Conservation (phyloP, 164 flowering plant species). For the Taxillus chinensis region DNA sequence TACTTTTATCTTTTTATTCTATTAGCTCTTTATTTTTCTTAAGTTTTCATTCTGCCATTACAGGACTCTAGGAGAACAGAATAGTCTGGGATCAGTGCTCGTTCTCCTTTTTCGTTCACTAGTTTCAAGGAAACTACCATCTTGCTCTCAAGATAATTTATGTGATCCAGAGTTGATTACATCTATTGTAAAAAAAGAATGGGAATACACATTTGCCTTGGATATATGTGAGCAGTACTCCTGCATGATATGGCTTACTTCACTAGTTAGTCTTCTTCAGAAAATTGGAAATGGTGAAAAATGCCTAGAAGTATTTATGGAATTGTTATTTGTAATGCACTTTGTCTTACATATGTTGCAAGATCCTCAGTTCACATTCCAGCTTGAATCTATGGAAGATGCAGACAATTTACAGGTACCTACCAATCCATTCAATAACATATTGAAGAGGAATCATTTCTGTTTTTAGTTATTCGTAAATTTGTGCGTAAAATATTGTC, state of each 20-base stretch:
- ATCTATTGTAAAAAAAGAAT: constrained; percentile 25
- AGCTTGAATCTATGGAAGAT: constrained; percentile 47
- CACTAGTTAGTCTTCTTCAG: constrained; percentile 50
- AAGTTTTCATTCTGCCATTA: constrained; percentile 8
- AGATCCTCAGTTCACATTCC: constrained; percentile 61
- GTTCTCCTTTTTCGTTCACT: constrained; percentile 66
- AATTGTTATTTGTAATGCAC: constrained; percentile 36
- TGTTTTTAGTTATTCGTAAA: no score
- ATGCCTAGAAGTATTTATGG: constrained; percentile 21
- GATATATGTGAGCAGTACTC: constrained; percentile 72
- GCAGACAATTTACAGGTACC: constrained; percentile 51
- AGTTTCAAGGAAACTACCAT: constrained; percentile 29
- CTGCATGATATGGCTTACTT: constrained; percentile 78
- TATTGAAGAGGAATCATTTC: not conserved
- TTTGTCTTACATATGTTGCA: constrained; percentile 49
- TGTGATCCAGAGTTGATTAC: constrained; percentile 10
- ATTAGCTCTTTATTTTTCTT: constrained; percentile 4
- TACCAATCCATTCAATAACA: not conserved
- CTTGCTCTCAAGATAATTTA: constrained; percentile 8
- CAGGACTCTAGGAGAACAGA: constrained; percentile 62
- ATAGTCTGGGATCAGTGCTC: constrained; percentile 57
- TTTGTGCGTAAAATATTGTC: no score
- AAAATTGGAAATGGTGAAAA: constrained; percentile 18
- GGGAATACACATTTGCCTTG: constrained; percentile 69
- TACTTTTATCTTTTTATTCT: not conserved